Conservation (phyloP, 441 rosid genomes). For the Syzygium syzygioides region DNA sequence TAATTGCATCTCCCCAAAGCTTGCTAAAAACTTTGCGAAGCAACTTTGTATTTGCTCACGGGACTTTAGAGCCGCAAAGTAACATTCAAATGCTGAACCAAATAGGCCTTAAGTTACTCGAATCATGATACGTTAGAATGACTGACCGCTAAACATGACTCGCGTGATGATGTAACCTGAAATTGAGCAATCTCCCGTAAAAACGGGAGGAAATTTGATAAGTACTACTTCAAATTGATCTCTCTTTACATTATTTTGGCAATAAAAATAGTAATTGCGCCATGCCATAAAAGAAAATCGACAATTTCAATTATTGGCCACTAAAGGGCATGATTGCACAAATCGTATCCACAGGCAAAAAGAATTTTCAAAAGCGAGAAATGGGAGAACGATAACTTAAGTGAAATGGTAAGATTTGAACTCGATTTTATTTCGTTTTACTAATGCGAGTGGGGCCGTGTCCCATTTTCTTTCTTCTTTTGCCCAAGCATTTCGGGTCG, state of each 20-base stretch:
- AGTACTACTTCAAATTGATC: not conserved
- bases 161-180: rapidly evolving
- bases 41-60: too few relatives aligned
- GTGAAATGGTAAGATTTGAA: not conserved
- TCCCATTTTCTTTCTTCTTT: not conserved
- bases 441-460: not conserved
- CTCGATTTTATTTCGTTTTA: not conserved
- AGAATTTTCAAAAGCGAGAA: not conserved
- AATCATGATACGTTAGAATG: not conserved
- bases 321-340: not conserved
- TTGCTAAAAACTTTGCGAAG: too few relatives aligned
- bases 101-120: not conserved
- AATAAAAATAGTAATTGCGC: rapidly evolving
- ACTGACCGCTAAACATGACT: rapidly evolving
- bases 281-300: too few relatives aligned
- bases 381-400: not conserved
- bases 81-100: too few relatives aligned
- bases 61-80: too few relatives aligned
- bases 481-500: not conserved
- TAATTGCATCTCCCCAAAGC: too few relatives aligned
- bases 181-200: not conserved
- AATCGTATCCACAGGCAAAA: not conserved
- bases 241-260: rapidly evolving
- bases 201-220: rapidly evolving
- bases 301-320: not conserved